A percentile compares a stretch with the other conserved stretches of the same genome.
phyloP scores from a whole-genome alignment of 1,284 basidiomycete species.

The Leccinum subrobustum region DNA sequence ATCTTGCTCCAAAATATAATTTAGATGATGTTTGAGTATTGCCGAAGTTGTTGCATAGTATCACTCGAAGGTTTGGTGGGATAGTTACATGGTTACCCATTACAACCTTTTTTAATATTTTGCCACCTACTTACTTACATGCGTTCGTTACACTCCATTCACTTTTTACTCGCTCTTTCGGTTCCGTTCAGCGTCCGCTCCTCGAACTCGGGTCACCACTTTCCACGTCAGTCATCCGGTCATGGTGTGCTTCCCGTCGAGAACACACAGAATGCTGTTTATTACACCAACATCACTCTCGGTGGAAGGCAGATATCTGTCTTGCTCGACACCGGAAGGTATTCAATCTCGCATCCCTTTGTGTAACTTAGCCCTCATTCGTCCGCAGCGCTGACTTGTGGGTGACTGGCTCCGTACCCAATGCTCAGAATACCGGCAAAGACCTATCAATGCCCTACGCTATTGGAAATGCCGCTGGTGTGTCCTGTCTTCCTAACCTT shows the following conservation, averaged over 20 bases:
- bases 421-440: constrained; percentile 55
- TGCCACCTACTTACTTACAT: constrained; percentile 31
- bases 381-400: constrained; percentile 32
- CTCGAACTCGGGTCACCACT: constrained; percentile 11
- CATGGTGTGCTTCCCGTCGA: constrained; percentile 38
- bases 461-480: constrained; percentile 63
- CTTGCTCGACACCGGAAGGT: constrained; percentile 63
- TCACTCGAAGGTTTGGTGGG: too few species aligned
- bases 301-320: constrained; percentile 50
- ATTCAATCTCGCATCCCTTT: background rate
- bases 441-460: constrained; percentile 61
- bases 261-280: constrained; percentile 63
- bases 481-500: constrained; percentile 13
- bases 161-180: constrained; percentile 47
- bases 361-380: constrained; percentile 6
- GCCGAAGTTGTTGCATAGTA: too few species aligned
- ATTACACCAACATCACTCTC: constrained; percentile 57
- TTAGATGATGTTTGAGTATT: too few species aligned
- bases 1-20: too few species aligned
- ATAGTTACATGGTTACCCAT: background rate
- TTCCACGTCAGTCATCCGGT: constrained; percentile 28
- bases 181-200: constrained; percentile 49
- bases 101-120: background rate
- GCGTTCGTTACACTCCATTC: constrained; percentile 44
- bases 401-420: constrained; percentile 33